Conservation (phyloP, 139 green algal species). For the Chara braunii region DNA sequence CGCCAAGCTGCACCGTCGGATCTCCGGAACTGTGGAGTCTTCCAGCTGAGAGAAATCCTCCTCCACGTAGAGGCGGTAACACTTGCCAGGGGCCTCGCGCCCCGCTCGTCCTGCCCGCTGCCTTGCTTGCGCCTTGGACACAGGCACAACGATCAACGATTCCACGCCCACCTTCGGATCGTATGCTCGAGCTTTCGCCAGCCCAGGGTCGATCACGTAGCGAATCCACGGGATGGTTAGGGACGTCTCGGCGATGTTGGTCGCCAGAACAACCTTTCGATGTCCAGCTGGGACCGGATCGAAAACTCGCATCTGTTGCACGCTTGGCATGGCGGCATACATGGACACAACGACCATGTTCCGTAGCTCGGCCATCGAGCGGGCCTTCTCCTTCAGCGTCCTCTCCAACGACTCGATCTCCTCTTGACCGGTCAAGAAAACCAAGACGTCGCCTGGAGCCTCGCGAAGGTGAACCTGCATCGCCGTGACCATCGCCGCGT, state of each 20-base stretch:
- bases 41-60: slow-evolving; percentile 32
- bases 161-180: slow-evolving; percentile 88
- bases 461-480: slow-evolving; percentile 73
- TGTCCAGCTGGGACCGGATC: background rate
- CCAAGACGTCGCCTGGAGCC: slow-evolving; percentile 80
- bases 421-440: slow-evolving; percentile 87
- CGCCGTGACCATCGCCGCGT: slow-evolving; percentile 72
- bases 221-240: slow-evolving; percentile 83
- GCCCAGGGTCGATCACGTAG: slow-evolving; percentile 47
- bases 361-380: background rate
- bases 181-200: slow-evolving; percentile 56
- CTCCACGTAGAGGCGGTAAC: slow-evolving; percentile 87
- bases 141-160: slow-evolving; percentile 80
- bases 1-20: slow-evolving; percentile 67
- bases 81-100: slow-evolving; percentile 76
- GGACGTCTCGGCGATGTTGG: slow-evolving; percentile 95
- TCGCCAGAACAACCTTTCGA: slow-evolving; percentile 82
- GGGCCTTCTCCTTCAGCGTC: slow-evolving; percentile 63
- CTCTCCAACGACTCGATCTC: slow-evolving; percentile 71
- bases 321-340: background rate
- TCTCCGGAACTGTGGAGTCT: slow-evolving; percentile 69
- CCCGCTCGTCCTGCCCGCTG: slow-evolving; percentile 53
- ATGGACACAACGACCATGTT: background rate
- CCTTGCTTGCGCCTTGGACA: slow-evolving; percentile 51
- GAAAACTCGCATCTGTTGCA: slow-evolving; percentile 2